phyloP scores from a whole-genome alignment of 1,139 yeast genomes.

The Candida sanyaensis region DNA sequence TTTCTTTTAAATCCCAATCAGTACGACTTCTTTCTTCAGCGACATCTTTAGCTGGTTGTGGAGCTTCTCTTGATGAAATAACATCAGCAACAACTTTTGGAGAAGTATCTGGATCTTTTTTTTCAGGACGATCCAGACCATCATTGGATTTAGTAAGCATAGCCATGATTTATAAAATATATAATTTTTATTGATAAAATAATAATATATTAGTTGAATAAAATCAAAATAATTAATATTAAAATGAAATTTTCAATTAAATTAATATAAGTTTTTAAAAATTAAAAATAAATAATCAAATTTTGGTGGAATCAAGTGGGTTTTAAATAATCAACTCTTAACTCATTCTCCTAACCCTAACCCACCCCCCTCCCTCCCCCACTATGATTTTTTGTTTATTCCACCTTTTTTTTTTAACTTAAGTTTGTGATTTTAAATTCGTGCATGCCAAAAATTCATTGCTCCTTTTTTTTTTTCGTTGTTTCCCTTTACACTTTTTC shows the following conservation, averaged over 20 bases:
- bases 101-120: conserved; percentile 14
- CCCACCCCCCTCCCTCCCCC: neutral
- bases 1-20: conserved; percentile 40
- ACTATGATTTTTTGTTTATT: neutral
- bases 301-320: neutral
- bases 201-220: neutral
- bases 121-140: conserved; percentile 3
- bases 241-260: neutral
- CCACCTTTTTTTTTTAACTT: neutral
- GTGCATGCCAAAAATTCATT: neutral
- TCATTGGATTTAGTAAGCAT: conserved; percentile 4
- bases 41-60: conserved; percentile 14
- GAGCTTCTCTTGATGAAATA: conserved; percentile 13
- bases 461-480: neutral
- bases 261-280: neutral
- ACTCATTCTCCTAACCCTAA: too few species aligned
- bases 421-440: neutral
- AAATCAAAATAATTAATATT: neutral
- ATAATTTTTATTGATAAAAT: neutral
- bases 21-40: conserved; percentile 16
- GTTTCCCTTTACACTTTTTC: neutral
- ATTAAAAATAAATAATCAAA: neutral
- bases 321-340: neutral
- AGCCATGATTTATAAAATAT: conserved; percentile 9
- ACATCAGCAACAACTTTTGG: conserved; percentile 12